Evolutionary conservation across 108 stramenopile genomes (phyloP).

Genomic region (Skeletonema marinoi): DNA sequence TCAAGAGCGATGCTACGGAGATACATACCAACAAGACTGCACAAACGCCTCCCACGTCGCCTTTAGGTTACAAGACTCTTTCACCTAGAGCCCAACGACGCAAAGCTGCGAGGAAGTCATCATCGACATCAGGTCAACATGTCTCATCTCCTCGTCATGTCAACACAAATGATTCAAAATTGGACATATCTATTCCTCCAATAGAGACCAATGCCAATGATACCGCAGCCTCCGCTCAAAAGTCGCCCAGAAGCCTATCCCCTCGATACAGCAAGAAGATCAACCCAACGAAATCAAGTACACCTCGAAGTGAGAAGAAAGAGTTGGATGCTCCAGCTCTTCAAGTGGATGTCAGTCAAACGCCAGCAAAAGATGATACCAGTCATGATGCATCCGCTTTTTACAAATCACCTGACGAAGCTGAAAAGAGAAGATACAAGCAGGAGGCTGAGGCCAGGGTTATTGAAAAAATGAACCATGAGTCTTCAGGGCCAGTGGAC

Average conservation of each 20-base stretch:
- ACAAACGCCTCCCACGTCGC: background rate
- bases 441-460: background rate
- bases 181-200: background rate
- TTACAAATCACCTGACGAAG: background rate
- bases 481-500: background rate
- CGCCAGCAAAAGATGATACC: background rate
- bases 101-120: background rate
- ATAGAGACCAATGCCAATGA: background rate
- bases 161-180: background rate
- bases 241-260: background rate
- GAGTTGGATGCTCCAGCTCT: background rate
- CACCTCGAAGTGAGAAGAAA: background rate
- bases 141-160: background rate
- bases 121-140: background rate
- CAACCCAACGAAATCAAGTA: background rate
- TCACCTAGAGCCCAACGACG: background rate
- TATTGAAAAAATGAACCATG: background rate
- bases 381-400: background rate
- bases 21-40: background rate
- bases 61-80: background rate
- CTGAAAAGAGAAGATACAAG: background rate
- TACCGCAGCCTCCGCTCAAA: background rate
- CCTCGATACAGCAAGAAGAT: background rate
- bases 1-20: background rate
- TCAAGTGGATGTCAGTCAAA: background rate